Conservation (phyloP, 495 filamentous ascomycete species). For the Jackrogersella minutella region DNA sequence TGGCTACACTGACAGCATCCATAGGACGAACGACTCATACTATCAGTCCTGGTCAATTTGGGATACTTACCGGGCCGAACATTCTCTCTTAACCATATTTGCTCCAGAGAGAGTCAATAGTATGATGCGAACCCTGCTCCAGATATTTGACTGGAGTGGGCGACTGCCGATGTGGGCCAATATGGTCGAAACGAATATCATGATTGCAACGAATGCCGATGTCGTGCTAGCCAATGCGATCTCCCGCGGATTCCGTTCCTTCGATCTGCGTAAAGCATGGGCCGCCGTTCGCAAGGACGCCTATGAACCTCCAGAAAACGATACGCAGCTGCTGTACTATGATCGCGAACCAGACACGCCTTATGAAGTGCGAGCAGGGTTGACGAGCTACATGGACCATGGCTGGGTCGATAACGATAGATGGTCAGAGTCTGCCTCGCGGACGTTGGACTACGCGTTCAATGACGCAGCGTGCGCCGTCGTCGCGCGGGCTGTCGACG, state of each 20-base stretch:
- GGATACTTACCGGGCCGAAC: slow-evolving; percentile 47
- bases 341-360: slow-evolving; percentile 45
- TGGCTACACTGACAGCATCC: slow-evolving; percentile 45
- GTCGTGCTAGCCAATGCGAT: slow-evolving; percentile 47
- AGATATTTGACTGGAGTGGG: slow-evolving; percentile 47
- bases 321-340: slow-evolving; percentile 44
- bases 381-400: slow-evolving; percentile 46
- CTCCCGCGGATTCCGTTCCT: slow-evolving; percentile 43
- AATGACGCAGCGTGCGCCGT: slow-evolving; percentile 45
- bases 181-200: slow-evolving; percentile 48
- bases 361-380: slow-evolving; percentile 43
- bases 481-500: slow-evolving; percentile 36
- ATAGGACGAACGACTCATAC: slow-evolving; percentile 43
- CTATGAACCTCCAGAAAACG: slow-evolving; percentile 44
- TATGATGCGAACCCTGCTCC: slow-evolving; percentile 45
- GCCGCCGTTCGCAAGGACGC: slow-evolving; percentile 43
- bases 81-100: slow-evolving; percentile 43
- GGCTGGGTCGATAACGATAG: slow-evolving; percentile 48
- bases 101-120: slow-evolving; percentile 44
- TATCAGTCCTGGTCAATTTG: slow-evolving; percentile 50
- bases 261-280: slow-evolving; percentile 45
- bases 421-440: slow-evolving; percentile 45
- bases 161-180: slow-evolving; percentile 48
- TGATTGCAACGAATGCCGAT: slow-evolving; percentile 48
- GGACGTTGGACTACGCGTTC: slow-evolving; percentile 46